A percentile compares a stretch with the other conserved stretches of the same genome.
These are phyloP conservation scores for Rhytidiadelphus loreus DNA, from an alignment of 225 moss, liverwort and hornwort genomes.

Conservation along the genomic window DNA sequence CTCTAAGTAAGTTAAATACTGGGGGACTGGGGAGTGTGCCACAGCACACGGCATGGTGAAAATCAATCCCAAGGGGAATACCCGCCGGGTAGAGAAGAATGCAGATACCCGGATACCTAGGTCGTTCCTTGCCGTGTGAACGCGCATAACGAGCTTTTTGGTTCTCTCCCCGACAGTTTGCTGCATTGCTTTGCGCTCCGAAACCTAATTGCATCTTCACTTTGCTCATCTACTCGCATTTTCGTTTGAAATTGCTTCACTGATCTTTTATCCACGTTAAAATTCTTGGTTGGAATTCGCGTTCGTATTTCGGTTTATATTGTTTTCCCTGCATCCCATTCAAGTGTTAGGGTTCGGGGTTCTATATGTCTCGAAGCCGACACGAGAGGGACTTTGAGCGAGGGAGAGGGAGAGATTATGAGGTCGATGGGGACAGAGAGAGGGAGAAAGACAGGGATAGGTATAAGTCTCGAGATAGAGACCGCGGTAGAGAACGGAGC, in stretches of 20 bases:
- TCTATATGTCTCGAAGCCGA: slow-evolving; percentile 37
- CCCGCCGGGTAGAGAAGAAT: neutral
- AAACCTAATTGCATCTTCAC: neutral
- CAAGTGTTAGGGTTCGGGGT: neutral
- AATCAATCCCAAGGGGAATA: too few species aligned
- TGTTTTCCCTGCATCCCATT: neutral
- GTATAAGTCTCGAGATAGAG: slow-evolving; percentile 3
- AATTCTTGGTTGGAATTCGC: neutral
- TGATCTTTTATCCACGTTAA: neutral
- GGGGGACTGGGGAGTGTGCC: too few species aligned
- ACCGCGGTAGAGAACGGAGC: slow-evolving; percentile 10
- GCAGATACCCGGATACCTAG: neutral
- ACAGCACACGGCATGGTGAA: too few species aligned
- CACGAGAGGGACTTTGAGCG: slow-evolving; percentile 28
- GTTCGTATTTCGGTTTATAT: neutral
- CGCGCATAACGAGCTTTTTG: neutral
- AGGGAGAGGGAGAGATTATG: slow-evolving; percentile 22
- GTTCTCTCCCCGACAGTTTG: neutral
- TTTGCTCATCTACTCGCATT: neutral
- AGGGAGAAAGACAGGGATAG: slow-evolving; percentile 10
- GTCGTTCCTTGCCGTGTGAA: neutral
- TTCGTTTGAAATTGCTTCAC: neutral
- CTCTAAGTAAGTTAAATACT: too few species aligned
- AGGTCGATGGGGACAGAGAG: slow-evolving; percentile 1
- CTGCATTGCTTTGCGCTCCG: neutral